Percentiles rank a stretch among this genome's conserved stretches.
phyloP scores from a whole-genome alignment of 257 asterid genomes.

The Solanum ahanhuiri region DNA sequence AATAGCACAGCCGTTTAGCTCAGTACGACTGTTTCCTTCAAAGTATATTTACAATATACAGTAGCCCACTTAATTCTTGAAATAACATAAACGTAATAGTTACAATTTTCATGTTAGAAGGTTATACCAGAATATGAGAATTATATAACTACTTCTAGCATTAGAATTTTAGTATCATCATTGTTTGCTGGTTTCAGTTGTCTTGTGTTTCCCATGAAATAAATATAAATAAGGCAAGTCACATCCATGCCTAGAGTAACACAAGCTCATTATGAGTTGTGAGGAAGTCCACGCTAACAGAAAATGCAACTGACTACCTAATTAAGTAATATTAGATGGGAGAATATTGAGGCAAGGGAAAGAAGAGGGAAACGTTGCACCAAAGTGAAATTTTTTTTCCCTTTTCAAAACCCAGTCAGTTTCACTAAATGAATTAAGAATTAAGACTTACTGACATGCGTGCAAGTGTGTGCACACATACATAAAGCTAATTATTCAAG shows the following conservation, averaged over 20 bases:
- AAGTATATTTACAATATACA: neutral
- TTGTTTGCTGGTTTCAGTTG: neutral
- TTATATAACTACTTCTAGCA: neutral
- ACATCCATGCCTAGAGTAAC: neutral
- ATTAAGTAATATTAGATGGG: neutral
- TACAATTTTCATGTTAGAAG: neutral
- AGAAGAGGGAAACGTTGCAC: neutral
- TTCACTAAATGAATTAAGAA: neutral
- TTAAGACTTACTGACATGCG: neutral
- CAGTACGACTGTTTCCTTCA: neutral
- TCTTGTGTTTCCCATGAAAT: neutral
- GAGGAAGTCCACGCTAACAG: neutral
- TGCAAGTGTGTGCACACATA: neutral
- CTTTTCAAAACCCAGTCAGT: neutral
- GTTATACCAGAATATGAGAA: neutral
- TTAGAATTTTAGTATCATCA: neutral
- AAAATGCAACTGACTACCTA: neutral
- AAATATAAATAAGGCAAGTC: neutral
- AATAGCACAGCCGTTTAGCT: neutral
- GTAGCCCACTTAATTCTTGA: neutral
- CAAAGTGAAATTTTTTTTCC: neutral
- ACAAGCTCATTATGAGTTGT: neutral
- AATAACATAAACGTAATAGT: neutral
- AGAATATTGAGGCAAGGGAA: neutral
- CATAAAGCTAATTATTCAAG: neutral